Base-by-base conservation (phyloP, 768 basidiomycete genomes). In the Suillus hirtellus region DNA sequence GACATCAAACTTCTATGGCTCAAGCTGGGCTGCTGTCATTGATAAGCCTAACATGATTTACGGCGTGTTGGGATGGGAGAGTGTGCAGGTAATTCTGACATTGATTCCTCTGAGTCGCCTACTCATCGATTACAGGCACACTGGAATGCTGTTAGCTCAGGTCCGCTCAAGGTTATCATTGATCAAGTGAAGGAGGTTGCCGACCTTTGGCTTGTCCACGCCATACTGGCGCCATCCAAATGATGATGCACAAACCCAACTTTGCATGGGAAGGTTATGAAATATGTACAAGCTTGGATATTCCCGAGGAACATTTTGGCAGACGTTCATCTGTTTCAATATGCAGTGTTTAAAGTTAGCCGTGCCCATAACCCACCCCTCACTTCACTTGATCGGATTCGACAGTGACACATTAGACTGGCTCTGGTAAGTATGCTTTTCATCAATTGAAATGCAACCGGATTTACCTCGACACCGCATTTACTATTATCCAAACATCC, bases 51-150 rank as follows among this genome's bases (percentile, higher is more conserved):
- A 63, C 12, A 63, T 66, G 2, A 71, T 72, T 49, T 27, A 74
- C 54, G 75, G 75, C n/a, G 68, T 78, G 31, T 65, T 79, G 38
- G 78, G 79, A 15, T 79, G 78, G 78, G 71, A 76, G 58, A 78
- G 64, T n/a, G 74, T 77, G 12, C 42, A 75, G 59, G 79, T 75
- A 34, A 58, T 71, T 65, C 11, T 27, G 14, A 15, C 24, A 14
- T 43, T n/a, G 8, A 4, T 12, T 24, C n/a, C 9, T 12, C n/a
- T 7, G 24, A 60, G 43, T 53, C 42, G 44, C 37, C 35, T 38
- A 24, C n/a, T 64, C 17, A 61, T 61, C 17, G 27, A 4, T 12
- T 49, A 31, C 60, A 78, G 78, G 77, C 75, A 6, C 77, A 78
- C 62, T 73, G 72, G 73, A 70, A 72, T 31, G 76, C 77, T 15